Evolutionary conservation across 495 filamentous ascomycete species (phyloP).

Genomic region (Neurospora sp.): DNA sequence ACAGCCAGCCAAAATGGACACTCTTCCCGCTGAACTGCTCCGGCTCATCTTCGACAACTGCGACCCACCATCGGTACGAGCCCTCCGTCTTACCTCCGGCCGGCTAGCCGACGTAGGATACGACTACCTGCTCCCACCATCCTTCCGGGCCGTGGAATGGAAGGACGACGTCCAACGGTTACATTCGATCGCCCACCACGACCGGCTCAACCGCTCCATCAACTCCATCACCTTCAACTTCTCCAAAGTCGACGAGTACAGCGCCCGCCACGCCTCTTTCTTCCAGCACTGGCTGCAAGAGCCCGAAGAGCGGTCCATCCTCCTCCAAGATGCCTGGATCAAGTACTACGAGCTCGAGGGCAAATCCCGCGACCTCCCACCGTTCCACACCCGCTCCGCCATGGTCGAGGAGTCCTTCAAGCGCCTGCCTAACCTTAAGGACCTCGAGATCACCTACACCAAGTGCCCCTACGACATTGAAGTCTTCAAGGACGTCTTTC

Average conservation of each 20-base stretch:
- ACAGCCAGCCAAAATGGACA: constrained; percentile 15
- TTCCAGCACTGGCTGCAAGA: constrained; percentile 33
- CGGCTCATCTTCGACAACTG: constrained; percentile 36
- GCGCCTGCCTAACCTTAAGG: constrained; percentile 31
- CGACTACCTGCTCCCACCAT: constrained; percentile 30
- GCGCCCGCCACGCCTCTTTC: constrained; percentile 28
- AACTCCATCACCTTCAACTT: constrained; percentile 36
- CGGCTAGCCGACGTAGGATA: constrained; percentile 35
- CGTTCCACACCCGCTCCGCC: constrained; percentile 28
- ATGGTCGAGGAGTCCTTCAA: constrained; percentile 32
- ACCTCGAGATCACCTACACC: constrained; percentile 34
- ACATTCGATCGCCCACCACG: constrained; percentile 31
- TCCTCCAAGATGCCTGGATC: constrained; percentile 27
- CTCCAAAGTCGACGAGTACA: constrained; percentile 31
- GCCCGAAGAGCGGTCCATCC: constrained; percentile 24
- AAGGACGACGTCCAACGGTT: constrained; percentile 35
- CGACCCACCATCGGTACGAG: constrained; percentile 26
- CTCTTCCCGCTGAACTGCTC: constrained; percentile 37
- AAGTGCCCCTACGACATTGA: constrained; percentile 30
- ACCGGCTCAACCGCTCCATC: constrained; percentile 31
- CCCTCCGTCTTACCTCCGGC: constrained; percentile 28
- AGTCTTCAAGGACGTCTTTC: constrained; percentile 28
- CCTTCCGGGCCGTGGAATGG: constrained; percentile 36
- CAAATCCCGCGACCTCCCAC: constrained; percentile 21
- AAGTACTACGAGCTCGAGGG: constrained; percentile 31